These are phyloP conservation scores for Allium fistulosum DNA, from an alignment of 106 monocot species.

Conservation along the genomic window DNA sequence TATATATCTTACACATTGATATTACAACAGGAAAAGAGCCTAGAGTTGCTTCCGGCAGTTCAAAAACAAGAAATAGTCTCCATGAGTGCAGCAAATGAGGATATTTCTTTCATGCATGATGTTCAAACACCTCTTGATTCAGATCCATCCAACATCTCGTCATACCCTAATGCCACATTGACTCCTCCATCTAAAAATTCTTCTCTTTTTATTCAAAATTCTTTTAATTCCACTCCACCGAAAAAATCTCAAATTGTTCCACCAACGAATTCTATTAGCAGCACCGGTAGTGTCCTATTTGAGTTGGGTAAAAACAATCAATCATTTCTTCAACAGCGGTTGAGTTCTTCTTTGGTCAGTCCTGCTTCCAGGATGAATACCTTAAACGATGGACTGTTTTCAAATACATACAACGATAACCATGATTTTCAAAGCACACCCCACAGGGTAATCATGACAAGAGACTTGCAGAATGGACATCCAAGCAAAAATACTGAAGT, in stretches of 20 bases:
- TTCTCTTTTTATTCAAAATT: slow-evolving; percentile 27
- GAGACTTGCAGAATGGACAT: slow-evolving; percentile 3
- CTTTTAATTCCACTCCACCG: slow-evolving; percentile 3
- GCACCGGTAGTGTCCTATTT: not conserved
- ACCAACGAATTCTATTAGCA: slow-evolving; percentile 1
- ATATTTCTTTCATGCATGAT: slow-evolving; percentile 9
- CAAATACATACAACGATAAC: slow-evolving; percentile 12
- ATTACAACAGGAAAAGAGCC: slow-evolving; percentile 34
- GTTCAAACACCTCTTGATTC: slow-evolving; percentile 12
- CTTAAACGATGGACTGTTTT: slow-evolving; percentile 3
- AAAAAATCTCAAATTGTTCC: slow-evolving; percentile 12
- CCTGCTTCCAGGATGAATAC: slow-evolving; percentile 12
- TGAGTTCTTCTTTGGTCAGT: slow-evolving; percentile 12
- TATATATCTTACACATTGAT: too few species aligned
- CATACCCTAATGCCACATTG: slow-evolving; percentile 12
- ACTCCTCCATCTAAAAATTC: slow-evolving; percentile 4
- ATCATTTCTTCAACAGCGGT: slow-evolving; percentile 20
- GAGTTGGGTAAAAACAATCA: slow-evolving; percentile 13
- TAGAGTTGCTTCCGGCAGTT: slow-evolving; percentile 64
- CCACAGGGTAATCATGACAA: slow-evolving; percentile 7
- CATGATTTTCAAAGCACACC: slow-evolving; percentile 4
- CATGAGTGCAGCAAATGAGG: slow-evolving; percentile 8
- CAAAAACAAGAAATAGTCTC: slow-evolving; percentile 30
- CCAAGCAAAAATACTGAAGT: not conserved
- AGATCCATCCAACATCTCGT: slow-evolving; percentile 6